Percentiles rank a stretch among this genome's conserved stretches.
phyloP scores from a whole-genome alignment of 805 yeast species.

The Lipomyces kockii region DNA sequence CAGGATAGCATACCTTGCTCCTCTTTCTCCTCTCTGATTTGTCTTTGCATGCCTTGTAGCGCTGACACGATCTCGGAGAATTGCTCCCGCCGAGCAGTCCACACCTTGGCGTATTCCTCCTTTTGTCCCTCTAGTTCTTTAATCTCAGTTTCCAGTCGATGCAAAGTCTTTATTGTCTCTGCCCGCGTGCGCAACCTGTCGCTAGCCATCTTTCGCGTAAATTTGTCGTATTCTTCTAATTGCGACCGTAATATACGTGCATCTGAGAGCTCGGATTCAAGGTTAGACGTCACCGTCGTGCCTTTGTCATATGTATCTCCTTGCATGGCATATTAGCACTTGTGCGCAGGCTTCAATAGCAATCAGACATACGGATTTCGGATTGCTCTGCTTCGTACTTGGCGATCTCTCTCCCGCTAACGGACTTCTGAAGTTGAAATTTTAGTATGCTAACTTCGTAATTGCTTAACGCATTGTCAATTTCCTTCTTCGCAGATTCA shows the following conservation, averaged over 20 bases:
- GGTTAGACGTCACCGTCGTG: not conserved
- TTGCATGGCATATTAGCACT: not conserved
- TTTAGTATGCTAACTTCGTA: constrained; percentile 12
- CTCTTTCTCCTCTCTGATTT: constrained; percentile 37
- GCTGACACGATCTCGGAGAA: constrained; percentile 37
- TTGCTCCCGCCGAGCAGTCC: constrained; percentile 38
- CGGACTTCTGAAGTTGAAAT: constrained; percentile 37
- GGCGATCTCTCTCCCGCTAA: constrained; percentile 34
- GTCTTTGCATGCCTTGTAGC: constrained; percentile 32
- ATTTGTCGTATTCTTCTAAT: constrained; percentile 38
- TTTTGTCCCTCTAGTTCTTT: constrained; percentile 37
- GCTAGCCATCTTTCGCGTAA: constrained; percentile 20
- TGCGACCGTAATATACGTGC: constrained; percentile 37
- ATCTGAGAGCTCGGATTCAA: constrained; percentile 25
- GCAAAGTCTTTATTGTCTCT: constrained; percentile 32
- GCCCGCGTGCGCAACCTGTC: constrained; percentile 34
- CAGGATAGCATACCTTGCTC: constrained; percentile 15
- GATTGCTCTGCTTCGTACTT: constrained; percentile 35
- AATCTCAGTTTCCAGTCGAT: constrained; percentile 38
- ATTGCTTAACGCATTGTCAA: constrained; percentile 10
- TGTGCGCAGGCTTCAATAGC: not conserved
- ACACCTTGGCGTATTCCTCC: constrained; percentile 27
- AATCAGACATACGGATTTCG: constrained; percentile 17
- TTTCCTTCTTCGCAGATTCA: constrained; percentile 7
- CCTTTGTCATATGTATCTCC: constrained; percentile 15